A percentile compares a stretch with the other conserved stretches of the same genome.
Evolutionary conservation across 208 protist species (phyloP).

Genomic region (Crithidia mellificae): DNA sequence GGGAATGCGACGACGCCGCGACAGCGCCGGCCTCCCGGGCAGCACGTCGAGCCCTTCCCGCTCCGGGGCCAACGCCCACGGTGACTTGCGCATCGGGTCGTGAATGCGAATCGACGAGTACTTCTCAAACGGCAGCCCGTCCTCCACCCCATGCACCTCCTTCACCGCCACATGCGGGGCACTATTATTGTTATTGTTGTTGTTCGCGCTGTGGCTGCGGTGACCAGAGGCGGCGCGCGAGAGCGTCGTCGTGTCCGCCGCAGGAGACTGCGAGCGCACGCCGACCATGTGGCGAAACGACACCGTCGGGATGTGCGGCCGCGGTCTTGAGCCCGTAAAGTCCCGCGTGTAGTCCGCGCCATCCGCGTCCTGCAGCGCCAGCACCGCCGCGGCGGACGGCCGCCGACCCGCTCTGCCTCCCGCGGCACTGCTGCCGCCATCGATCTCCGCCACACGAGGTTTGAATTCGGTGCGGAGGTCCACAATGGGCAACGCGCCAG

Average conservation of each 20-base stretch:
- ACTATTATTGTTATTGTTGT: too few relatives aligned
- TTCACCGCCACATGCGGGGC: constrained; percentile 4
- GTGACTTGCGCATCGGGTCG: constrained; percentile 62
- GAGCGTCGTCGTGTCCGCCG: neutral
- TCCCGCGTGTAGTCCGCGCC: constrained; percentile 16
- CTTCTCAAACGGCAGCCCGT: constrained; percentile 41
- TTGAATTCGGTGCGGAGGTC: constrained; percentile 64
- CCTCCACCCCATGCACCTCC: constrained; percentile 29
- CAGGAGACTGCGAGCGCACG: constrained; percentile 34
- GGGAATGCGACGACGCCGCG: constrained; percentile 36
- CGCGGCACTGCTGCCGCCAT: neutral
- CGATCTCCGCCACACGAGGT: constrained; percentile 22
- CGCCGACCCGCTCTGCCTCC: neutral
- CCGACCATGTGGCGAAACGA: constrained; percentile 45
- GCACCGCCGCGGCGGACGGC: neutral
- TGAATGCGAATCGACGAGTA: constrained; percentile 67
- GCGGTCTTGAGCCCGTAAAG: constrained; percentile 40
- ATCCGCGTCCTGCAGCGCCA: constrained; percentile 9
- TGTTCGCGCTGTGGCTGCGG: neutral
- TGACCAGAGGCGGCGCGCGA: neutral
- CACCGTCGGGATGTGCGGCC: constrained; percentile 38
- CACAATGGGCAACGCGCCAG: constrained; percentile 42
- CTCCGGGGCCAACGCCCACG: constrained; percentile 71
- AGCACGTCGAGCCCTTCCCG: constrained; percentile 31
- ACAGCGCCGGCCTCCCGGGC: constrained; percentile 35